Evolutionary conservation across 768 basidiomycete species (phyloP).

Genomic region (Mycena venus): DNA sequence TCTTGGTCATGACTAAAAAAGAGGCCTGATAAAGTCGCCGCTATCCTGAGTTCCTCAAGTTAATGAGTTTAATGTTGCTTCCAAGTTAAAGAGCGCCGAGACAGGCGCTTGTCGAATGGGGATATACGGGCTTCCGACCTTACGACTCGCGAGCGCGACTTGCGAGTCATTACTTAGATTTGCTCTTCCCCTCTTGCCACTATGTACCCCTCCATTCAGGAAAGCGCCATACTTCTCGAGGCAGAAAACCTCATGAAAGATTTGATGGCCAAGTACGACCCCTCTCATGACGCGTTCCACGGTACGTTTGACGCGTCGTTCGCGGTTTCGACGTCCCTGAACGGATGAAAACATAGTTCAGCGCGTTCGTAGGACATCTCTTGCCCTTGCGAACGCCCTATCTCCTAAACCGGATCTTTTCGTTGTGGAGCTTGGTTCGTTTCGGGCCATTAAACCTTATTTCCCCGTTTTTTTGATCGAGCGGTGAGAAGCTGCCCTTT

Average conservation of each 20-base stretch:
- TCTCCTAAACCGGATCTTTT: slow-evolving; percentile 72
- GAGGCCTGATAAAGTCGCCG: no score
- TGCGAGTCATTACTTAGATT: no score
- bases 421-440: slow-evolving; percentile 79
- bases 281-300: slow-evolving; percentile 85
- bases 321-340: background rate
- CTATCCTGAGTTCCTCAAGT: no score
- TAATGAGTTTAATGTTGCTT: no score
- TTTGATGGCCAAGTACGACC: slow-evolving; percentile 83
- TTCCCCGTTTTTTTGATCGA: slow-evolving; percentile 36
- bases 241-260: slow-evolving; percentile 80
- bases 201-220: slow-evolving; percentile 66
- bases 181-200: no score
- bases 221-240: slow-evolving; percentile 64
- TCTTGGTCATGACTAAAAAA: no score
- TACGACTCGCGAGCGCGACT: no score
- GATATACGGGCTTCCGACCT: no score
- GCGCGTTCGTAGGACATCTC: slow-evolving; percentile 84
- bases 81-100: no score
- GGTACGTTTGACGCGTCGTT: slow-evolving; percentile 54
- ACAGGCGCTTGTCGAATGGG: no score
- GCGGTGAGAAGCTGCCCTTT: slow-evolving; percentile 71
- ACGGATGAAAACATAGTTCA: slow-evolving; percentile 66
- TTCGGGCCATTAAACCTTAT: background rate
- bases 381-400: slow-evolving; percentile 72